phyloP scores from a whole-genome alignment of 2,329 filamentous ascomycete species.

The Cryphonectria nitschkei region DNA sequence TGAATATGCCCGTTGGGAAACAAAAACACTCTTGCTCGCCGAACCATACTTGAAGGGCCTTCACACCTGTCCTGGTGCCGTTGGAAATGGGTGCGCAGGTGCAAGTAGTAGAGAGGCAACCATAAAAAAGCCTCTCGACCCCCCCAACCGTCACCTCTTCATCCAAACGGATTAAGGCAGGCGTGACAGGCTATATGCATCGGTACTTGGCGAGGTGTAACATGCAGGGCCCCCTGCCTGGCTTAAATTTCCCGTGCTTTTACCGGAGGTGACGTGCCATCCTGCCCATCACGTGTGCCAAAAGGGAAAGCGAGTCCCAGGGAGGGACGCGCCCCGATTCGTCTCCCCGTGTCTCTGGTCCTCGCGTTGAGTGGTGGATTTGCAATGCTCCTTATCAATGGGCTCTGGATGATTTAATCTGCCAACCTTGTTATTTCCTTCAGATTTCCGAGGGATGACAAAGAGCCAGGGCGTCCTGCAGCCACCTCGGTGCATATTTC shows the following conservation, averaged over 20 bases:
- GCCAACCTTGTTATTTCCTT: background rate
- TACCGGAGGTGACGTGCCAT: conserved; percentile 1
- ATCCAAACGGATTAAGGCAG: background rate
- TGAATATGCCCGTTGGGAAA: background rate
- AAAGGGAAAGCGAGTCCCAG: background rate
- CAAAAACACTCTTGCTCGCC: background rate
- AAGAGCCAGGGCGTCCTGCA: background rate
- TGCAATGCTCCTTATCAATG: background rate
- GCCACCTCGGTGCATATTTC: background rate
- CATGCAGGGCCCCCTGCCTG: background rate
- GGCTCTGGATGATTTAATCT: background rate
- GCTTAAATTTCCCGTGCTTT: background rate
- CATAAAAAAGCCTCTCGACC: background rate
- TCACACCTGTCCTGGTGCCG: background rate
- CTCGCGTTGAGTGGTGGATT: conserved; percentile 13
- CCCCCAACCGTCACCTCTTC: background rate
- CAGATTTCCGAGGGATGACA: background rate
- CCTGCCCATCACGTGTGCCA: background rate
- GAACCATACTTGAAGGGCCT: background rate
- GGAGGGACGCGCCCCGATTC: background rate
- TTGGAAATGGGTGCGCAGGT: background rate
- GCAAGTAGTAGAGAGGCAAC: background rate
- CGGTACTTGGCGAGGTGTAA: background rate
- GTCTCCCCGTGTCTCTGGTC: background rate
- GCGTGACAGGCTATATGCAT: background rate